phyloP scores from a whole-genome alignment of 768 basidiomycete genomes.

The Suillus subluteus region DNA sequence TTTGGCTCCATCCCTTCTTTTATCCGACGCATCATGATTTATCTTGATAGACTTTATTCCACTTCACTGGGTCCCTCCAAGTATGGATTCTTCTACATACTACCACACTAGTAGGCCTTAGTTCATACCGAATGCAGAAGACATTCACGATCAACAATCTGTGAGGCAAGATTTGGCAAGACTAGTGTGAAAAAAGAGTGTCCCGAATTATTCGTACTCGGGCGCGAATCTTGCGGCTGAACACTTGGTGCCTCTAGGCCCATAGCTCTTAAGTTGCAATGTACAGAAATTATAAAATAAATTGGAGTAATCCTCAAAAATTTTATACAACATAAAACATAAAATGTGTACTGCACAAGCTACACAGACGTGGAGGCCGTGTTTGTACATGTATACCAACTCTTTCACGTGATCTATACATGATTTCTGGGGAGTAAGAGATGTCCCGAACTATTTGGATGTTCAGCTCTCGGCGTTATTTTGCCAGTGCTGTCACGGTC shows the following conservation, averaged over 20 bases:
- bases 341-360: too few relatives aligned
- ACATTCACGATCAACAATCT: not conserved
- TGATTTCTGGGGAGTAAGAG: not conserved
- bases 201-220: too few relatives aligned
- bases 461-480: conserved; percentile 13
- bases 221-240: too few relatives aligned
- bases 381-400: not conserved
- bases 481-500: conserved; percentile 7
- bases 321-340: too few relatives aligned
- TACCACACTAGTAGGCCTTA: conserved; percentile 25
- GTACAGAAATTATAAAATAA: too few relatives aligned
- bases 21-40: conserved; percentile 22
- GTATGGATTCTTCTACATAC: conserved; percentile 28
- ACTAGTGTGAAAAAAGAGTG: not conserved
- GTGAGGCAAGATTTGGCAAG: not conserved
- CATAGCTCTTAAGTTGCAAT: too few relatives aligned
- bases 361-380: not conserved
- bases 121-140: conserved; percentile 22
- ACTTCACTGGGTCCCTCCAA: conserved; percentile 27
- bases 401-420: not conserved
- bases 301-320: too few relatives aligned
- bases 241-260: too few relatives aligned
- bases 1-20: conserved; percentile 37
- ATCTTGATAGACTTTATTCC: conserved; percentile 38
- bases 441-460: not conserved